Evolutionary conservation across 2,329 filamentous ascomycete species (phyloP).

Genomic region (Diaporthe caulivora): DNA sequence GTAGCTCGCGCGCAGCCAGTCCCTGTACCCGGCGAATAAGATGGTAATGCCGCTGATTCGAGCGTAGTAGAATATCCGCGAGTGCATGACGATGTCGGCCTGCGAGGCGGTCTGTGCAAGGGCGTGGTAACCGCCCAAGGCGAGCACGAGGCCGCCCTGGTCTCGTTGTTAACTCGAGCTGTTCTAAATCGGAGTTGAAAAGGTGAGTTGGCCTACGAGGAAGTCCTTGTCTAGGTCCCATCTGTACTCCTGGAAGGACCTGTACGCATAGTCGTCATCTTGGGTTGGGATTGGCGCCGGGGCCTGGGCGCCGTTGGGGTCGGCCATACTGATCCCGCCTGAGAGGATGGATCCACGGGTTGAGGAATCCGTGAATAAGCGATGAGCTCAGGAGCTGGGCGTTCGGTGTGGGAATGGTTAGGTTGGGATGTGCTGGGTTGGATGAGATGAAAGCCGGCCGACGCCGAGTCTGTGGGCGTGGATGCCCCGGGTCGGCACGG

Average conservation of each 20-base stretch:
- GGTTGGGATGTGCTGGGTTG: neutral
- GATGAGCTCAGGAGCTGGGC: neutral
- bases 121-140: conserved; percentile 36
- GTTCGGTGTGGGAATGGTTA: neutral
- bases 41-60: conserved; percentile 65
- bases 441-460: neutral
- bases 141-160: conserved; percentile 39
- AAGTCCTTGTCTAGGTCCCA: conserved; percentile 40
- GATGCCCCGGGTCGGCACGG: conserved; percentile 34
- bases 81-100: conserved; percentile 40
- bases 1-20: conserved; percentile 64
- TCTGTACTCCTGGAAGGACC: conserved; percentile 37
- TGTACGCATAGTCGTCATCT: conserved; percentile 14
- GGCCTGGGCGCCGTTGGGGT: neutral
- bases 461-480: conserved; percentile 8
- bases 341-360: neutral
- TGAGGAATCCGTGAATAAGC: neutral
- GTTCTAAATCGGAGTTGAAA: neutral
- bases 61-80: conserved; percentile 71
- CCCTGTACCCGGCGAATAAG: conserved; percentile 76
- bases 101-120: conserved; percentile 38
- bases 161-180: neutral
- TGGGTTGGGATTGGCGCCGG: neutral
- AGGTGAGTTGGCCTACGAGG: conserved; percentile 30
- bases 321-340: conserved; percentile 15